phyloP scores from a whole-genome alignment of 2,329 filamentous ascomycete species.

The Colletotrichum sp. region DNA sequence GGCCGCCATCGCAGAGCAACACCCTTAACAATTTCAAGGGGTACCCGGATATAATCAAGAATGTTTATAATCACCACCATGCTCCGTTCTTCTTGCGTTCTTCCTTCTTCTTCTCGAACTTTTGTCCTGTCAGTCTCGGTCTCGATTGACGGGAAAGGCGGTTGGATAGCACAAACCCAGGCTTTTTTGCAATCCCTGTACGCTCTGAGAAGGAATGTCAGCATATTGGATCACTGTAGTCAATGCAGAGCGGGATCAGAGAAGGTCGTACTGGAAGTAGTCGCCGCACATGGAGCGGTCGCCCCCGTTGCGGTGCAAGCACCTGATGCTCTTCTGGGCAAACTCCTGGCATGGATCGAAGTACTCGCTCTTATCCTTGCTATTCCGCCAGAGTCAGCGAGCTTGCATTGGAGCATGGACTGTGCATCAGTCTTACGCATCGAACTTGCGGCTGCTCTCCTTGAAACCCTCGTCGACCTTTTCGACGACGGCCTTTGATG shows the following conservation, averaged over 20 bases:
- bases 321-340: constrained; percentile 83
- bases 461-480: constrained; percentile 7
- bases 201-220: constrained; percentile 59
- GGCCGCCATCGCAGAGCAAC: background rate
- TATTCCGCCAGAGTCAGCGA: constrained; percentile 40
- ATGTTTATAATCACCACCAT: constrained; percentile 16
- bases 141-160: background rate
- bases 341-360: constrained; percentile 96
- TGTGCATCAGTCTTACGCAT: constrained; percentile 52
- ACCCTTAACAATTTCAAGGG: background rate
- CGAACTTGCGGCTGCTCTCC: constrained; percentile 62
- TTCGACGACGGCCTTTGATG: background rate
- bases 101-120: constrained; percentile 33
- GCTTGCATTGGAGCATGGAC: background rate
- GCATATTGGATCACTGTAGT: background rate
- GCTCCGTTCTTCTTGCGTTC: constrained; percentile 28
- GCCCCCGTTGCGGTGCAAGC: constrained; percentile 85
- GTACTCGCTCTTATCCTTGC: constrained; percentile 88
- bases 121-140: background rate
- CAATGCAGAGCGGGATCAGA: background rate
- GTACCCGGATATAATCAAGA: background rate
- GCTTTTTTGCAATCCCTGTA: constrained; percentile 94
- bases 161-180: constrained; percentile 67
- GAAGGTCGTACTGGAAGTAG: constrained; percentile 79
- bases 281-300: constrained; percentile 90